A percentile compares a stretch with the other conserved stretches of the same genome.
Evolutionary conservation across 2,329 filamentous ascomycete genomes (phyloP).

Genomic region (Botrytis cinerea): DNA sequence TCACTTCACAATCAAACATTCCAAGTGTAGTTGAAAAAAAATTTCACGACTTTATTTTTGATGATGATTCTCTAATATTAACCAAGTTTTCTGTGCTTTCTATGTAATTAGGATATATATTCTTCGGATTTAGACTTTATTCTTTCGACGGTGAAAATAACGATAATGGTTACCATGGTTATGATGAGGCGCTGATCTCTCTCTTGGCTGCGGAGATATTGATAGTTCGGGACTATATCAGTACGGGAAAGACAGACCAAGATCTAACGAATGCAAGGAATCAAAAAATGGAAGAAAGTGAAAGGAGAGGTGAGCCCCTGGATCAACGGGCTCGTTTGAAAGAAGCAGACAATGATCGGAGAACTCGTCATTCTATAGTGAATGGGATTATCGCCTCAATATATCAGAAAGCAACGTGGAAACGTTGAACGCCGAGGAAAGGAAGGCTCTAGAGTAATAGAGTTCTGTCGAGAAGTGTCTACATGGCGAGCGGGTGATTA

Average conservation of each 20-base stretch:
- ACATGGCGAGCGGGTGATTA: not conserved
- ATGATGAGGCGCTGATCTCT: not conserved
- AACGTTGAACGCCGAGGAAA: not conserved
- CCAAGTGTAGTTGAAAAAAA: no score
- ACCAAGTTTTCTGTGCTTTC: not conserved
- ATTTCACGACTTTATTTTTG: not conserved
- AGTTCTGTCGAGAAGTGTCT: rapidly evolving
- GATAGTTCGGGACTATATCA: not conserved
- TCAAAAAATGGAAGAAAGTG: not conserved
- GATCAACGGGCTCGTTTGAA: not conserved
- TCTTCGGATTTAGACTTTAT: not conserved
- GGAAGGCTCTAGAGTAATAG: not conserved
- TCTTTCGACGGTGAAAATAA: not conserved
- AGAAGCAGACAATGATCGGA: not conserved
- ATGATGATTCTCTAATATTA: not conserved
- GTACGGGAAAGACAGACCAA: not conserved
- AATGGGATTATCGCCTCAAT: not conserved
- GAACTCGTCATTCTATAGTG: not conserved
- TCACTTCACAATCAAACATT: not conserved
- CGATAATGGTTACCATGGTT: not conserved
- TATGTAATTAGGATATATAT: not conserved
- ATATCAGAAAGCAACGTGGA: not conserved
- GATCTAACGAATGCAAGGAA: not conserved
- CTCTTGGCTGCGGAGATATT: not conserved
- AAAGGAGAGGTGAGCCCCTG: rapidly evolving